phyloP scores from a whole-genome alignment of 495 filamentous ascomycete genomes.

The Pyrenopolyporus hunteri region DNA sequence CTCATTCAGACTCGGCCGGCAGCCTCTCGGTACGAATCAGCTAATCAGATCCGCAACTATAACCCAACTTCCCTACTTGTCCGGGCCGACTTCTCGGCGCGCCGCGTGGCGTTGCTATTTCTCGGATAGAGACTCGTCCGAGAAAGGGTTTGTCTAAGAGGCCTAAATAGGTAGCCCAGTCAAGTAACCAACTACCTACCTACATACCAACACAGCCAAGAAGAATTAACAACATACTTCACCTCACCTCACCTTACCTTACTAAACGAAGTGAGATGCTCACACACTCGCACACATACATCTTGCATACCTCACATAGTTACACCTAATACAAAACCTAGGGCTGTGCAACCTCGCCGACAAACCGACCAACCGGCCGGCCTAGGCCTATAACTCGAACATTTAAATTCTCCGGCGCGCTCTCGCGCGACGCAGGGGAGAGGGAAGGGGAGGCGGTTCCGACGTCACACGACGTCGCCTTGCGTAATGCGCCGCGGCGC shows the following conservation, averaged over 20 bases:
- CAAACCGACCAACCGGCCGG: too few species aligned
- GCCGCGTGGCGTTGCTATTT: not conserved
- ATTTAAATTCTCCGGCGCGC: too few species aligned
- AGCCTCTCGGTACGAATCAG: not conserved
- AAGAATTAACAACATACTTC: too few species aligned
- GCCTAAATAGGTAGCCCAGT: too few species aligned
- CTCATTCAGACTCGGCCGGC: not conserved
- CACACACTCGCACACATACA: not conserved
- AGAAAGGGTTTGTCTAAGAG: not conserved
- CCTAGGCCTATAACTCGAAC: too few species aligned
- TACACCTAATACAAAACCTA: too few species aligned
- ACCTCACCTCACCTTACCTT: too few species aligned
- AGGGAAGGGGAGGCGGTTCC: too few species aligned
- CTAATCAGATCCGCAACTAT: not conserved
- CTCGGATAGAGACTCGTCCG: constrained; percentile 13
- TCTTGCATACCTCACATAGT: not conserved
- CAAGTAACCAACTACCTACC: too few species aligned
- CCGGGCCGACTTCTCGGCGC: not conserved
- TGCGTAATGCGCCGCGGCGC: not conserved
- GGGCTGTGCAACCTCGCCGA: too few species aligned
- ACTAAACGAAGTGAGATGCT: not conserved
- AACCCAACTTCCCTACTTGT: not conserved
- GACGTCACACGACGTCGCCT: not conserved
- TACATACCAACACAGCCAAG: too few species aligned
- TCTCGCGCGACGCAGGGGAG: too few species aligned